Base-by-base conservation (phyloP, 2,329 filamentous ascomycete species). In the Conoideocrella luteorostrata region DNA sequence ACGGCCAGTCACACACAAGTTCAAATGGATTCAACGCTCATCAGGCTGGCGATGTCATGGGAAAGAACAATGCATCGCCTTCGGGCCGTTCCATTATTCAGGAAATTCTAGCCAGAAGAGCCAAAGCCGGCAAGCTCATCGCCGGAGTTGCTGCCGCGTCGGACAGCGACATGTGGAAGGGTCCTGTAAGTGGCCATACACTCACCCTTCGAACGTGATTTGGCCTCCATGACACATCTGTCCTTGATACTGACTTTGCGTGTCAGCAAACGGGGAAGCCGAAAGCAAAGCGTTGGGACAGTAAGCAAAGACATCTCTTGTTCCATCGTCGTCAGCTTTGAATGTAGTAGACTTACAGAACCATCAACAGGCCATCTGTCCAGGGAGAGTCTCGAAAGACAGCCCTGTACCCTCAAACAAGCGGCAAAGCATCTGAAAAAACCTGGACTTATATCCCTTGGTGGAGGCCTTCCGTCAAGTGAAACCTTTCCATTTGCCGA, bases 401-500 rank as follows among this genome's bases (percentile, higher is more conserved):
- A 78, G 62, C 82, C 75, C 26, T 87, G 78, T 50, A 83, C 82
- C n/a, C 71, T 97, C 48, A 97, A 97, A 66, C 74, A 77, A 48
- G 89, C 90, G 5, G 90, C 90, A 35, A 78, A 77, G 44, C 84
- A 82, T 60, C 77, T 97, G 42, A 85, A 84, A 58, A 87, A 75
- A 30, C 88, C 89, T 1, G 89, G 86, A 13, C 68, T 96, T 47
- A 93, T 98, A 59, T 95, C 89, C 2, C 81, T 98, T 2, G 93
- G 93, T 44, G 93, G 93, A 41, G 93, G 93, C 4, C 45, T 98
- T 17, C 93, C 93, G 4, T 90, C 88, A 12, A 79, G 86, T 47
- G 83, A 91, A 61, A 88, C 94, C 66, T 98, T 98, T 58, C 93
- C 93, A n/a, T 82, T 97, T 56, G 82, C 91, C 52, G 75, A 84